phyloP scores from a whole-genome alignment of 192 early-diverging fungal genomes.

The Dissophora globulifera region DNA sequence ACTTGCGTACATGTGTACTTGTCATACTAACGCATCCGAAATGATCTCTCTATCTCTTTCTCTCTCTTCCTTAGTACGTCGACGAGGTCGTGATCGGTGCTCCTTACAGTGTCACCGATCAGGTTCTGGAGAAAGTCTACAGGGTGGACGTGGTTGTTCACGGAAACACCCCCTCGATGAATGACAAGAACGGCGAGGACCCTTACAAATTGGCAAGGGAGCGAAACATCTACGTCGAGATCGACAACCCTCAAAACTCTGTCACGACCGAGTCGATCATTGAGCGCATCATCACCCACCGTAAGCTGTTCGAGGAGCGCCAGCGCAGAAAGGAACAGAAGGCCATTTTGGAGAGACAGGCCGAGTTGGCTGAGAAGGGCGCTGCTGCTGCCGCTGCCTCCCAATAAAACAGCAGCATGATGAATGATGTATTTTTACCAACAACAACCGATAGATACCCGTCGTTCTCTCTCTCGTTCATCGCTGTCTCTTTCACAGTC shows the following conservation, averaged over 20 bases:
- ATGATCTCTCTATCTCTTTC: background rate
- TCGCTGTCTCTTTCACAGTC: background rate
- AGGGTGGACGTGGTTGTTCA: slow-evolving; percentile 86
- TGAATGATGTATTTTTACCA: slow-evolving; percentile 27
- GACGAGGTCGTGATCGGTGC: slow-evolving; percentile 96
- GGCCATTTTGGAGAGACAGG: slow-evolving; percentile 71
- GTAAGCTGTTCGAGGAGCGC: slow-evolving; percentile 82
- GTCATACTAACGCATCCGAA: no score
- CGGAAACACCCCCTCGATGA: slow-evolving; percentile 71
- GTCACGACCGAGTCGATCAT: slow-evolving; percentile 91
- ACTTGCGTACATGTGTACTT: no score
- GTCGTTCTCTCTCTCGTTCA: slow-evolving; percentile 3
- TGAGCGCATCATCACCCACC: slow-evolving; percentile 87
- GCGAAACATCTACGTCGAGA: slow-evolving; percentile 80
- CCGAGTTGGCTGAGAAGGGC: slow-evolving; percentile 69
- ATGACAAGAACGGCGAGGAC: slow-evolving; percentile 80
- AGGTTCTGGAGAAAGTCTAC: slow-evolving; percentile 87
- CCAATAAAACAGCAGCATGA: slow-evolving; percentile 10
- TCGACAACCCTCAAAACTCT: slow-evolving; percentile 79
- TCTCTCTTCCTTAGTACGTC: slow-evolving; percentile 69
- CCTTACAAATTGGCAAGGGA: slow-evolving; percentile 88
- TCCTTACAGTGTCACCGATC: slow-evolving; percentile 87
- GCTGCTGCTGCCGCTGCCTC: slow-evolving; percentile 32
- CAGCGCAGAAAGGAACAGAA: slow-evolving; percentile 81
- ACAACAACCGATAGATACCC: slow-evolving; percentile 13